phyloP scores from a whole-genome alignment of 371 early-diverging fungal species.

The Mucor piriformis region DNA sequence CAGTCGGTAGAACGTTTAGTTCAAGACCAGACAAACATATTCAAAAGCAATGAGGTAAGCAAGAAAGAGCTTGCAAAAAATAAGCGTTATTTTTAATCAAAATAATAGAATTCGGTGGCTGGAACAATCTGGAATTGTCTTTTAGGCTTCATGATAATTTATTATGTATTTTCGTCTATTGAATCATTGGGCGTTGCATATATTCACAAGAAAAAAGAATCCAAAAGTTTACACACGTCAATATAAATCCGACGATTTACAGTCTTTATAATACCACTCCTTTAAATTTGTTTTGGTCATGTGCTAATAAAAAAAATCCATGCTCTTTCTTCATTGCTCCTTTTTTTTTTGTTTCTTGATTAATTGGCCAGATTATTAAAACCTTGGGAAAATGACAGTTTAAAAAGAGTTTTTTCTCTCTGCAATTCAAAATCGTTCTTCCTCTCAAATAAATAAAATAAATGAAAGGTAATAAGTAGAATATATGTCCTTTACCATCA shows the following conservation, averaged over 20 bases:
- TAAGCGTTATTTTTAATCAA: neutral
- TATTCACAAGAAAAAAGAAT: neutral
- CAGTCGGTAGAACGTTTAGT: neutral
- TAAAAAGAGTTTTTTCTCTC: neutral
- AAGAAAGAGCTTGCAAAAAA: neutral
- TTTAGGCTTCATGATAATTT: neutral
- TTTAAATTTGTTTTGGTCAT: neutral
- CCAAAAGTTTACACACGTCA: neutral
- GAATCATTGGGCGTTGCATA: neutral
- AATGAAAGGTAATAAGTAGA: neutral
- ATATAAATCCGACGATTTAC: too few relatives aligned
- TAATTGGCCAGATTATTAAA: neutral
- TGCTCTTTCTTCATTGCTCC: neutral
- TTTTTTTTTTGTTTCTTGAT: neutral
- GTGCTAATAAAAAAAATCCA: neutral
- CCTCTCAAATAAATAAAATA: neutral
- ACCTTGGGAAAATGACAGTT: neutral
- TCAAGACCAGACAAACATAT: neutral
- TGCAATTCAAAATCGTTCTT: neutral
- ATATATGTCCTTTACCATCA: too few relatives aligned
- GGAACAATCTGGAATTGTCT: neutral
- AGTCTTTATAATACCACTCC: neutral
- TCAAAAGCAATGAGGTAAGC: neutral
- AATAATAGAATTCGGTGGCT: neutral
- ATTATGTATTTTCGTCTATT: neutral